Evolutionary conservation across 164 flowering plant species (phyloP).

Genomic region (Macadamia tetraphylla): DNA sequence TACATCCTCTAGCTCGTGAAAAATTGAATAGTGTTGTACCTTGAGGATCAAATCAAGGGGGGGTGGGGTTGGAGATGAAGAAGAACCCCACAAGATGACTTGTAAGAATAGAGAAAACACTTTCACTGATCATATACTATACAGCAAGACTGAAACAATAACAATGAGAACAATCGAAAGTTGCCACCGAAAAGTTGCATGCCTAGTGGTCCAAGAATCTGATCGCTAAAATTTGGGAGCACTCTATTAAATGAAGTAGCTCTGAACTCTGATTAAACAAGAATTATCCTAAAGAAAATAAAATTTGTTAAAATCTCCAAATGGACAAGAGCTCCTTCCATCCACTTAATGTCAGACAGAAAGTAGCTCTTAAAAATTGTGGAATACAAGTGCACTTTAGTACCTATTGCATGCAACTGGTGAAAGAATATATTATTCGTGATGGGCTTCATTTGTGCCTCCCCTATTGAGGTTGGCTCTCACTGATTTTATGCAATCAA

Average conservation of each 20-base stretch:
- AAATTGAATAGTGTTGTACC: too few relatives aligned
- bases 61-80: neutral
- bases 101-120: too few relatives aligned
- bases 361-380: constrained; percentile 4
- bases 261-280: neutral
- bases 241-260: constrained; percentile 4
- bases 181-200: neutral
- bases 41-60: neutral
- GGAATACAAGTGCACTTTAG: constrained; percentile 1
- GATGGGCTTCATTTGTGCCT: constrained; percentile 11
- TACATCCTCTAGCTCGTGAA: too few relatives aligned
- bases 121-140: neutral
- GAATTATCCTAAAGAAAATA: neutral
- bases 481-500: constrained; percentile 34
- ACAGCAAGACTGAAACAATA: neutral
- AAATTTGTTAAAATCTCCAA: neutral
- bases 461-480: constrained; percentile 16
- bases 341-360: neutral
- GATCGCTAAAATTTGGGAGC: neutral
- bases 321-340: constrained; percentile 4
- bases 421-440: neutral
- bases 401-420: constrained; percentile 6
- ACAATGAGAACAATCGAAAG: neutral
- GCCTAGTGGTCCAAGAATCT: neutral
- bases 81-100: neutral